Evolutionary conservation across 2,329 filamentous ascomycete genomes (phyloP).

Genomic region (Penicillium sp.): DNA sequence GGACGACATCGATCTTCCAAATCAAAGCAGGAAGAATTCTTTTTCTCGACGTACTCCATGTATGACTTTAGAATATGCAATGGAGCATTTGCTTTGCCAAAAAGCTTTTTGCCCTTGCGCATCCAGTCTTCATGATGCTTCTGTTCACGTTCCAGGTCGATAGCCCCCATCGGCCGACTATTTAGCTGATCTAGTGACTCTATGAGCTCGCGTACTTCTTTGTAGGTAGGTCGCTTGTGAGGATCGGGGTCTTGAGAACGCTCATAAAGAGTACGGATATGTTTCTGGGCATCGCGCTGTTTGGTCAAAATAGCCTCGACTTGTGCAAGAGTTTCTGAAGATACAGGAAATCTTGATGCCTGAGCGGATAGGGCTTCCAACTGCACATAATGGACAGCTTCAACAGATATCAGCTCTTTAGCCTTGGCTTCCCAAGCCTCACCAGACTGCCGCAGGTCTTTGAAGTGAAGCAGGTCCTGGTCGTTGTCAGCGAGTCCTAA

Average conservation of each 20-base stretch:
- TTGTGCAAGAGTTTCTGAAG: conserved; percentile 69
- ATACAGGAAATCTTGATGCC: conserved; percentile 74
- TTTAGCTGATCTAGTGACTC: conserved; percentile 83
- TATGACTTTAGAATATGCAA: conserved; percentile 93
- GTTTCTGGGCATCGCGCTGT: conserved; percentile 87
- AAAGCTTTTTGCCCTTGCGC: conserved; percentile 94
- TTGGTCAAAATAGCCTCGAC: conserved; percentile 94
- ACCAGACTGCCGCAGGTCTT: conserved; percentile 71
- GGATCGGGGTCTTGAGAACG: conserved; percentile 72
- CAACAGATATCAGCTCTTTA: conserved; percentile 85
- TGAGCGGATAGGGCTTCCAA: conserved; percentile 86
- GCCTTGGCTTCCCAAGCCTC: conserved; percentile 90
- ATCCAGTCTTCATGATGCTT: conserved; percentile 99
- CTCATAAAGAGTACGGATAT: conserved; percentile 77
- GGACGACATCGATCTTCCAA: conserved; percentile 81
- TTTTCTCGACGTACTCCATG: conserved; percentile 86
- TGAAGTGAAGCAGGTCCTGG: conserved; percentile 71
- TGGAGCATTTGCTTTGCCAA: conserved; percentile 95
- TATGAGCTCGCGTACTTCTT: conserved; percentile 85
- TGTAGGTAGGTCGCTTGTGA: conserved; percentile 76
- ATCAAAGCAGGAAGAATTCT: conserved; percentile 89
- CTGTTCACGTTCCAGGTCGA: conserved; percentile 90
- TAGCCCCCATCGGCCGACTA: conserved; percentile 83
- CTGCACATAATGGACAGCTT: conserved; percentile 89
- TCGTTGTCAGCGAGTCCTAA: conserved; percentile 77